Base-by-base conservation (phyloP, 2,329 filamentous ascomycete genomes). In the Dissoconium aciculare region DNA sequence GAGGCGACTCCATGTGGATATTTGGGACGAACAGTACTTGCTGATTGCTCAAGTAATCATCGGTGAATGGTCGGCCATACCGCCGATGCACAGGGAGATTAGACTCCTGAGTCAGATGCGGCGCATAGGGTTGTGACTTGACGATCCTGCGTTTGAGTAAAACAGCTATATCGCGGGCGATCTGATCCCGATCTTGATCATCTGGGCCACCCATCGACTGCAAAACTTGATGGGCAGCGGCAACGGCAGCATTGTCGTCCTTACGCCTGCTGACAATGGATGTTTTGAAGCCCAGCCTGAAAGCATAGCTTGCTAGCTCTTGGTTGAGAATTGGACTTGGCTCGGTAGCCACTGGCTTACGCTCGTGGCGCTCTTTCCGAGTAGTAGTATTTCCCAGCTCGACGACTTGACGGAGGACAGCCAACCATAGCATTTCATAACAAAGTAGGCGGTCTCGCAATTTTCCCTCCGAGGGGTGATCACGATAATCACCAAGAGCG, bases 381-480 rank as follows among this genome's bases (percentile, higher is more conserved):
- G 33, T 23, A 17, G 33, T 33, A 15, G 28, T 27, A 13, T 31
- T 33, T 11, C 14, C 28, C 27, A 41, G 26, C 4, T 32, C n/a
- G 10, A 28, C 17, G 24, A 41, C 38, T 31, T 38, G 14, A 8
- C 36, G 32, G 9, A 41, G 15, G n/a, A 31, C 33, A 17, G 36
- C 38, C 5, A 39, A 33, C 38, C 33, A 41, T 14, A 41, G 29
- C 27, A 38, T 31, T 19, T 28, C 28, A 29, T 39, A 39, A 15
- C 27, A 25, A 23, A 34, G 5, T 15, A 11, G 10, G 4, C 24
- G 17, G 13, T 27, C 31, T 5, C 13, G 4, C n/a, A 32, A 28
- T 9, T 27, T 19, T 10, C 11, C 17, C 11, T 11, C 14, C 11
- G 8, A n/a, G 11, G 12, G 24, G 14, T 38, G 36, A 13, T 4